Base-by-base conservation (phyloP, 805 yeast species). In the Candida odintsovae region DNA sequence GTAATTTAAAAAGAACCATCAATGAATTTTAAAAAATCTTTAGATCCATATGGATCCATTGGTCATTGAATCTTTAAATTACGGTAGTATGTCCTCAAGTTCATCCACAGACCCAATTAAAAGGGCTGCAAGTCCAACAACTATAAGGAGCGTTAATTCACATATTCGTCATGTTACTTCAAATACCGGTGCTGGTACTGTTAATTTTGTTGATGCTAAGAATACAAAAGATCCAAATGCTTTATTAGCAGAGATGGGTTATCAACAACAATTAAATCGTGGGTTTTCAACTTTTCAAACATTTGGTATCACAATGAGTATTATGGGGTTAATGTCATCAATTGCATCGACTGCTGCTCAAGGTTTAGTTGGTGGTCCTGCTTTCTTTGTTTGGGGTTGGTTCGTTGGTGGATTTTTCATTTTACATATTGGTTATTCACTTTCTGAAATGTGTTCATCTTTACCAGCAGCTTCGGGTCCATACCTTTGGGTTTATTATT, bases 401-500 rank as follows among this genome's bases (percentile, higher is more conserved):
- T 63, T 79, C 31, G 54, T 78, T 11, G 73, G 84, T 29, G 75
- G 82, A 12, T 50, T 70, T 8, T 75, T 80, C 55, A 76, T 82
- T 43, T 57, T 81, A 45, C 58, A 68, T 4, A 72, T 79, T 13
- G 87, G 86, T 16, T 50, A 73, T 20, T 70, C 82, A 6, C 73
- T 83, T 77, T 69, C 83, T 15, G 83, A 80, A 54, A 62, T 82
- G 42, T 83, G 83, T 3, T 73, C 81, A 19, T 72, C 86, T 2
- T 72, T 79, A 52, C 89, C 90, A 20, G 83, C 88, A 3, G 74
- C 83, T 11, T 88, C 89, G 39, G 89, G 89, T 15, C 68, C 83
- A 13, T 83, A 80, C 55, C 77, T 73, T 63, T 78, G 82, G 77
- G 74, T 83, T 11, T 76, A 68, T 61, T 72, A 78, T 56, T 82